These are phyloP conservation scores for Hyparrhenia diplandra DNA, from an alignment of 176 grass and related monocot genomes.

Conservation along the genomic window DNA sequence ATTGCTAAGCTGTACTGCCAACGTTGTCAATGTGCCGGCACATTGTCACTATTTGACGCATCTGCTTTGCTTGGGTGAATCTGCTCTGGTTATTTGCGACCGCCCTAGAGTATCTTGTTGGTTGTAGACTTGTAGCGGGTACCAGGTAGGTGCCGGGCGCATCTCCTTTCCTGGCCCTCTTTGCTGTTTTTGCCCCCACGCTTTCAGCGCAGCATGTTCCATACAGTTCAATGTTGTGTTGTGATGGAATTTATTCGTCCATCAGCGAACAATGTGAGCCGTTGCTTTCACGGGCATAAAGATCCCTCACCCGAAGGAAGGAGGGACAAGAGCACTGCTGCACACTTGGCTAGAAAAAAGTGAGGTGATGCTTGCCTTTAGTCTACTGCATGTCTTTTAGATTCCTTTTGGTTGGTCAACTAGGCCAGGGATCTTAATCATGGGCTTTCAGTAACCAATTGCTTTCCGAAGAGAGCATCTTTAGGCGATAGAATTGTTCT, in stretches of 20 bases:
- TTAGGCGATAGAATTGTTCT: neutral
- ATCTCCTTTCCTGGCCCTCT: neutral
- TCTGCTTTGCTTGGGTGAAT: neutral
- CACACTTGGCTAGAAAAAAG: constrained; percentile 23
- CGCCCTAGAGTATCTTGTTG: neutral
- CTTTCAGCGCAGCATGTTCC: neutral
- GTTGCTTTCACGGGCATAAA: constrained; percentile 22
- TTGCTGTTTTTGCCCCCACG: neutral
- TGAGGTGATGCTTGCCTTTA: constrained; percentile 10
- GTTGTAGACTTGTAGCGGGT: neutral
- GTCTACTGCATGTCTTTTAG: neutral
- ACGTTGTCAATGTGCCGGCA: neutral
- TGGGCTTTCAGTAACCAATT: neutral
- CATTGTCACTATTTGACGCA: neutral
- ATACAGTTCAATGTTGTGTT: neutral
- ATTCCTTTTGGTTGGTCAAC: constrained; percentile 37
- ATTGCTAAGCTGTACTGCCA: neutral
- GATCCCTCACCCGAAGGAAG: neutral
- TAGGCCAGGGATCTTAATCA: neutral
- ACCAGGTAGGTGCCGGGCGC: neutral
- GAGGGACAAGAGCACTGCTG: neutral
- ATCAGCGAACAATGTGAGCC: neutral
- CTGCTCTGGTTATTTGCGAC: neutral
- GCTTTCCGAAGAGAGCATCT: constrained; percentile 3
- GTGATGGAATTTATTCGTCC: constrained; percentile 24